Evolutionary conservation across 2,329 filamentous ascomycete species (phyloP).

Genomic region (Byssochlamys sp.): DNA sequence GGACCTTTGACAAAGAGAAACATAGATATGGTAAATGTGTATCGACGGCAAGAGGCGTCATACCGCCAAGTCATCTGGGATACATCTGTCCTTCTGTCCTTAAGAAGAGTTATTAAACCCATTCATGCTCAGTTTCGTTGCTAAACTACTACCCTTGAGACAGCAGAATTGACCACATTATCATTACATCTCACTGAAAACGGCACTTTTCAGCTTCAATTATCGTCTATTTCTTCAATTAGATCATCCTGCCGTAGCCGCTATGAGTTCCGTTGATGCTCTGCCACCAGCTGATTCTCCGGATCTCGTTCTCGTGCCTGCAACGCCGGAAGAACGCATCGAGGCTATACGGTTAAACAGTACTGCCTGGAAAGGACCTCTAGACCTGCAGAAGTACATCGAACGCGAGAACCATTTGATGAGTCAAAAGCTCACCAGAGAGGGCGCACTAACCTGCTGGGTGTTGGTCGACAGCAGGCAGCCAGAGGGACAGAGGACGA

Average conservation of each 20-base stretch:
- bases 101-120: background rate
- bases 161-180: background rate
- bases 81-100: background rate
- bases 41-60: slow-evolving; percentile 4
- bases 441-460: slow-evolving; percentile 52
- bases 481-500: slow-evolving; percentile 31
- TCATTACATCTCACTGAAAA: background rate
- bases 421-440: slow-evolving; percentile 42
- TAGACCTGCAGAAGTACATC: slow-evolving; percentile 48
- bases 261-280: slow-evolving; percentile 28
- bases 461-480: slow-evolving; percentile 44
- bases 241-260: slow-evolving; percentile 4
- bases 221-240: background rate
- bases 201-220: background rate
- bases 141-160: background rate
- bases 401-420: slow-evolving; percentile 47
- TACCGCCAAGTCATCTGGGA: background rate
- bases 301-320: slow-evolving; percentile 44
- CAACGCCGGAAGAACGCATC: slow-evolving; percentile 45
- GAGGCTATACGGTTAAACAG: slow-evolving; percentile 47
- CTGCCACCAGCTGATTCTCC: slow-evolving; percentile 43
- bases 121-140: background rate
- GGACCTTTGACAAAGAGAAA: slow-evolving; percentile 23
- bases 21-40: background rate
- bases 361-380: slow-evolving; percentile 47